Evolutionary conservation across 768 basidiomycete genomes (phyloP), one percentile per base, ranked within the genome.

Genomic region (Hygrophoropsis aurantiaca): DNA sequence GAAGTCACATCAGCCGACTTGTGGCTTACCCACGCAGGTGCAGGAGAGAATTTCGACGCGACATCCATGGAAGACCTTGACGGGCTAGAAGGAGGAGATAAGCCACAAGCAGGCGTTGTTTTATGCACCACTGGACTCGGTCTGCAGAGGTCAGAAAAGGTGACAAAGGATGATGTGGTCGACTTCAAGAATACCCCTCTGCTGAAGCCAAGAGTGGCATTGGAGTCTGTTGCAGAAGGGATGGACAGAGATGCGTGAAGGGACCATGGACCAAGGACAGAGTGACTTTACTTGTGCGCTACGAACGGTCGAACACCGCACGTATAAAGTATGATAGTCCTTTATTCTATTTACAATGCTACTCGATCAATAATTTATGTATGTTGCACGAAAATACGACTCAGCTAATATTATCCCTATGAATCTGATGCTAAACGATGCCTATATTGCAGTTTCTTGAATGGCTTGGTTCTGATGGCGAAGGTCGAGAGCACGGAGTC

Each of bases 41-140:
- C 73, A 4, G 77, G 75, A 15, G 66, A 71, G 0, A 43, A 42
- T 26, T 83, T 74, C 36, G 69, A 76, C 44, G 50, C 55, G 0
- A 46, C 49, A 1, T 61, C 57, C 39, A 80, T 84, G 81, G 73
- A 79, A 24, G 72, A 76, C 44, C 70, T 71, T 4, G 65, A 77
- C 49, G 58, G 59, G 5, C 25, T 26, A 23, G 51, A 27, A 0
- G 53, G 49, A 0, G 47, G 40, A 15, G 41, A 49, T 5, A 51
- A 49, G 32, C 51, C 37, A 18, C 52, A 41, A 11, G 48, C 50
- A 5, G 59, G 51, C 6, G 49, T 52, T 9, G 68, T 82, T 4
- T 54, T 84, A 16, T 82, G 82, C 53, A 81, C 81, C 38, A 81
- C 75, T 16, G 77, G 81, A 40, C 67, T 84, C 3, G 82, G 81